Conservation (phyloP, 31 red algal genomes). For the Bonnemaisonia californica region DNA sequence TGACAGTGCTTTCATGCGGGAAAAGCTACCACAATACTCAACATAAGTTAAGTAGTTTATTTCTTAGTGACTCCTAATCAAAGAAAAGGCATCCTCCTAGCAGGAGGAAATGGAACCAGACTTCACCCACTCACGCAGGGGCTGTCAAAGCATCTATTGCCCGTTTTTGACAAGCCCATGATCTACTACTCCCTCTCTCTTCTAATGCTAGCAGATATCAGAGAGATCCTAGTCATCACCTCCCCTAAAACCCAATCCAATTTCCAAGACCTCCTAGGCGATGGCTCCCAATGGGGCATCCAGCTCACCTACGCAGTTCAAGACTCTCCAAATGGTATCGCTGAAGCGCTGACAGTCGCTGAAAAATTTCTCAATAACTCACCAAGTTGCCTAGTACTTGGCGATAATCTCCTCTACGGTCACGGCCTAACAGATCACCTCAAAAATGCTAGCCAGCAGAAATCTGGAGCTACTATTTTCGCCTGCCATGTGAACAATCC, state of each 20-base stretch:
- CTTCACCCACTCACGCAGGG: constrained; percentile 13
- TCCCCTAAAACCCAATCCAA: constrained; percentile 8
- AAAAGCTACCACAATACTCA: too few relatives aligned
- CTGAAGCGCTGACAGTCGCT: constrained; percentile 8
- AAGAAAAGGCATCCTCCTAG: constrained; percentile 29
- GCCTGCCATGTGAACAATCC: constrained; percentile 4
- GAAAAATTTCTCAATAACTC: constrained; percentile 25
- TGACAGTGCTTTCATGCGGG: too few relatives aligned
- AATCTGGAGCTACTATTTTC: constrained; percentile 9
- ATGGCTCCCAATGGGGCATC: constrained; percentile 6
- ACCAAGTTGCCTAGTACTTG: constrained; percentile 13
- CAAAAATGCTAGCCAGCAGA: background rate
- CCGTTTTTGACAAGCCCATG: constrained; percentile 23
- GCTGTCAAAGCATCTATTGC: constrained; percentile 9
- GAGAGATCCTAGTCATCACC: constrained; percentile 22
- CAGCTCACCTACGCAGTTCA: background rate
- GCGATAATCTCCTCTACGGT: constrained; percentile 28
- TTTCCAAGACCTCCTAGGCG: constrained; percentile 11
- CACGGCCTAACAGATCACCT: background rate
- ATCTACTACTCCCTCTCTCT: constrained; percentile 20
- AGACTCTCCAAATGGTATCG: constrained; percentile 15
- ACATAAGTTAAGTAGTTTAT: too few relatives aligned
- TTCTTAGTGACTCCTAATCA: too few relatives aligned
- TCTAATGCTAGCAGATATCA: constrained; percentile 18
- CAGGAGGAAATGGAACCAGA: constrained; percentile 10